Evolutionary conservation across 768 basidiomycete species (phyloP), one percentile per base, ranked within the genome.

Genomic region (Strobilomyces confusus): DNA sequence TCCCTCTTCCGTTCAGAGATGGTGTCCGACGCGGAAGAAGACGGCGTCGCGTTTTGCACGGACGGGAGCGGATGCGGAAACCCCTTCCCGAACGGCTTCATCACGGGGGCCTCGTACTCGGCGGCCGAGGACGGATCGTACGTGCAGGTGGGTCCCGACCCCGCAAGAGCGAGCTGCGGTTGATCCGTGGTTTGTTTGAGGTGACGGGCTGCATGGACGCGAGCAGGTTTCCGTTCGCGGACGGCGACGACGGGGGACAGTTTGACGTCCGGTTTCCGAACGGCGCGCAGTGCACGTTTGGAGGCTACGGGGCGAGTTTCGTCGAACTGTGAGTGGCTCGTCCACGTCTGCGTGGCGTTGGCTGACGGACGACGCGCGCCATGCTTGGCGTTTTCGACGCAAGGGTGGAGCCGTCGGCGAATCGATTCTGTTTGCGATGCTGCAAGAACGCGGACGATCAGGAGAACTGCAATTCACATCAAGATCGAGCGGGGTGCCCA

Each of bases 261-360:
- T 73, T 78, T 52, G 79, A 80, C 45, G 68, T 74, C 40, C 73
- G 79, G 22, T 80, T 73, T 58, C 79, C 78, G 2, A 74, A 80
- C 46, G 79, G 79, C n/a, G 79, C 79, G 20, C 75, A 77, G 45
- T 80, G 79, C 63, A 70, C 71, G 4, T 80, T 75, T 52, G 79
- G 79, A 38, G 79, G 79, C 5, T 75, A 72, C 41, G 77, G 73
- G 6, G 76, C 77, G 36, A 80, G 79, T 51, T 80, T 80, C 54
- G 78, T 80, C 36, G 71, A 80, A 60, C 70, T 72, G 80, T 79
- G 53, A 58, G 77, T 37, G 14, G 0, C 25, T 41, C 19, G 1
- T 57, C 37, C 2, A 1, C 41, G 9, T 32, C 29, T 14, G 5
- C 23, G 25, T 33, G 14, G 26, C n/a, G 33, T 26, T 34, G 32